These are phyloP conservation scores for Spencermartinsiella europaea DNA, from an alignment of 805 yeast genomes.

Conservation along the genomic window DNA sequence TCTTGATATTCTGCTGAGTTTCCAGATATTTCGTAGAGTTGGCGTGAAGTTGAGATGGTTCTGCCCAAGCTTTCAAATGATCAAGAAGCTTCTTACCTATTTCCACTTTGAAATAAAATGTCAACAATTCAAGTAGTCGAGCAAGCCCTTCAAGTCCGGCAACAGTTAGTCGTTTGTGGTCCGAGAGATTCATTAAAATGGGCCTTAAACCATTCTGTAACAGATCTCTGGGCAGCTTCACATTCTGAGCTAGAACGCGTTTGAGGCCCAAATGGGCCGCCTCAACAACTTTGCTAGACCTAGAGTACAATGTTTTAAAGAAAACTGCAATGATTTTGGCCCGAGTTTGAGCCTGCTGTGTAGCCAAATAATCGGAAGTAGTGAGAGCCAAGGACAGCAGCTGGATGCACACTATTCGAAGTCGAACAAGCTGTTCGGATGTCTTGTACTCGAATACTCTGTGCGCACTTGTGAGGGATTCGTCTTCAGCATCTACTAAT, in stretches of 20 bases:
- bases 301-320: slow-evolving; percentile 85
- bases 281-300: slow-evolving; percentile 79
- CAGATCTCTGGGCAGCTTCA: slow-evolving; percentile 87
- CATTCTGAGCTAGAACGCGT: slow-evolving; percentile 75
- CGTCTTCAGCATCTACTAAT: slow-evolving; percentile 96
- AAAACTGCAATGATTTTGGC: slow-evolving; percentile 87
- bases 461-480: slow-evolving; percentile 83
- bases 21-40: slow-evolving; percentile 76
- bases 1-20: slow-evolving; percentile 75
- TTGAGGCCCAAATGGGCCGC: slow-evolving; percentile 90
- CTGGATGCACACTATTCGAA: slow-evolving; percentile 85
- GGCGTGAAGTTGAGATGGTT: slow-evolving; percentile 67
- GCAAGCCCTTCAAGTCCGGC: slow-evolving; percentile 90
- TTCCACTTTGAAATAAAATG: slow-evolving; percentile 93
- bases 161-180: slow-evolving; percentile 83
- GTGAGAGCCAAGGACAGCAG: slow-evolving; percentile 77
- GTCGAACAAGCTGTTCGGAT: slow-evolving; percentile 77
- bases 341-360: slow-evolving; percentile 56
- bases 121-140: slow-evolving; percentile 73
- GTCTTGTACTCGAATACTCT: slow-evolving; percentile 82
- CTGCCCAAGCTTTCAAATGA: slow-evolving; percentile 95
- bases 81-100: slow-evolving; percentile 90
- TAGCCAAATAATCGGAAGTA: slow-evolving; percentile 74
- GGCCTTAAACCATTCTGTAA: slow-evolving; percentile 95
- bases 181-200: slow-evolving; percentile 90